These are phyloP conservation scores for Agarophyton chilense DNA, from an alignment of 23 red algal genomes.

Conservation along the genomic window DNA sequence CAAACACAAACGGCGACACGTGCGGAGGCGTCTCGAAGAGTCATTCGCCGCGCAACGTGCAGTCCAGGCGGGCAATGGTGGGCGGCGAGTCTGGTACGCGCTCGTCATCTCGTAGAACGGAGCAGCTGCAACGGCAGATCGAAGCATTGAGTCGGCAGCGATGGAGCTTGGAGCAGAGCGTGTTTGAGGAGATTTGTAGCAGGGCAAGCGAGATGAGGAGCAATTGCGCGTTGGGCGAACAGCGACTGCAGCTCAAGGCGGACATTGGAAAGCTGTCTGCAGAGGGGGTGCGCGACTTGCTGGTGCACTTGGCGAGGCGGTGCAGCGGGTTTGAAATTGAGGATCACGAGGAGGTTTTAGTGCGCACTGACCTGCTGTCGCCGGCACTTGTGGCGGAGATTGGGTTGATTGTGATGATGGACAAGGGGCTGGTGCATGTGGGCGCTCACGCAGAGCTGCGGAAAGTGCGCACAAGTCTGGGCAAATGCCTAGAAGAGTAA, in stretches of 20 bases:
- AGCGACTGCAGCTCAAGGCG: constrained; percentile 12
- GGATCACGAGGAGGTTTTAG: neutral
- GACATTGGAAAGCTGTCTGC: neutral
- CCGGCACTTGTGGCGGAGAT: neutral
- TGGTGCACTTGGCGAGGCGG: neutral
- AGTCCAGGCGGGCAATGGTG: neutral
- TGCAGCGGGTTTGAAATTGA: neutral
- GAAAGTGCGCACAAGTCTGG: neutral
- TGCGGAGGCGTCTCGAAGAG: neutral
- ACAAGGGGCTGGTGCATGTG: neutral
- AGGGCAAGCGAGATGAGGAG: neutral
- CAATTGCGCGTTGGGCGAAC: neutral
- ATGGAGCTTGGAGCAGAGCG: neutral
- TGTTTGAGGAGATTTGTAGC: neutral
- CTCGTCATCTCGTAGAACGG: neutral
- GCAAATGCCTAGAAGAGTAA: neutral
- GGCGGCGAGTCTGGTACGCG: neutral
- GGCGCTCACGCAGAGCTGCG: neutral
- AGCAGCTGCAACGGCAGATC: neutral
- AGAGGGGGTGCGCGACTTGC: neutral
- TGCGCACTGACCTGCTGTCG: neutral
- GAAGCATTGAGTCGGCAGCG: neutral
- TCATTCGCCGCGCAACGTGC: neutral
- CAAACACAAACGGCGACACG: neutral
- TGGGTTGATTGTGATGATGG: neutral